These are phyloP conservation scores for Aspergillus incahuasiensis DNA, from an alignment of 495 filamentous ascomycete genomes.

Conservation along the genomic window DNA sequence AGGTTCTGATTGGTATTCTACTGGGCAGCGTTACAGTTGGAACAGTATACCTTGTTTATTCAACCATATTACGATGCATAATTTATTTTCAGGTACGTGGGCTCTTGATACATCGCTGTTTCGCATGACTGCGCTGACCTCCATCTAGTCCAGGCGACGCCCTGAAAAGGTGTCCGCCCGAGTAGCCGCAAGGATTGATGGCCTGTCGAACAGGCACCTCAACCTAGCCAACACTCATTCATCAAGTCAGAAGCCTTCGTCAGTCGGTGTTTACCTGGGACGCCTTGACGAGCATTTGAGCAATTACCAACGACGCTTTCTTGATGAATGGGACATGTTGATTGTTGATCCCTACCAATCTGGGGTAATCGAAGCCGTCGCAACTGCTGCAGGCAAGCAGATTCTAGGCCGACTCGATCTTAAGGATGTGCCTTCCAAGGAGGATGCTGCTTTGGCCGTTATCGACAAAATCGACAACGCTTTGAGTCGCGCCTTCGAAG, in stretches of 20 bases:
- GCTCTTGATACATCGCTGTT: not conserved
- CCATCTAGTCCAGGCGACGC: constrained; percentile 21
- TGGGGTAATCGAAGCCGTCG: constrained; percentile 35
- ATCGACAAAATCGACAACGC: constrained; percentile 34
- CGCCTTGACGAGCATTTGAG: constrained; percentile 31
- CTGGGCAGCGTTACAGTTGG: constrained; percentile 31
- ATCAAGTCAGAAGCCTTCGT: constrained; percentile 29
- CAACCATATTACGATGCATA: constrained; percentile 14
- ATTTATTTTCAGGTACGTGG: constrained; percentile 31
- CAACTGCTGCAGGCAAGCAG: constrained; percentile 20
- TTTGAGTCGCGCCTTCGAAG: constrained; percentile 27
- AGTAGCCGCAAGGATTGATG: constrained; percentile 24
- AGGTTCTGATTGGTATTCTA: constrained; percentile 39
- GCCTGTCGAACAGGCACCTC: constrained; percentile 24
- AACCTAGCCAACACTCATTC: constrained; percentile 16
- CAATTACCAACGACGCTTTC: constrained; percentile 27
- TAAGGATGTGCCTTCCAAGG: constrained; percentile 21
- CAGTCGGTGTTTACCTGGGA: constrained; percentile 50
- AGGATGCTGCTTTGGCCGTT: constrained; percentile 18
- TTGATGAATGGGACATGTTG: constrained; percentile 45
- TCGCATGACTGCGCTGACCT: not conserved
- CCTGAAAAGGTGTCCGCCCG: constrained; percentile 28
- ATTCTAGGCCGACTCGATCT: constrained; percentile 44
- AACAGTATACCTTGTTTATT: constrained; percentile 30
- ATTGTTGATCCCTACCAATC: constrained; percentile 43